These are phyloP conservation scores for Bertia moriformis DNA, from an alignment of 2,329 filamentous ascomycete genomes.

Conservation along the genomic window DNA sequence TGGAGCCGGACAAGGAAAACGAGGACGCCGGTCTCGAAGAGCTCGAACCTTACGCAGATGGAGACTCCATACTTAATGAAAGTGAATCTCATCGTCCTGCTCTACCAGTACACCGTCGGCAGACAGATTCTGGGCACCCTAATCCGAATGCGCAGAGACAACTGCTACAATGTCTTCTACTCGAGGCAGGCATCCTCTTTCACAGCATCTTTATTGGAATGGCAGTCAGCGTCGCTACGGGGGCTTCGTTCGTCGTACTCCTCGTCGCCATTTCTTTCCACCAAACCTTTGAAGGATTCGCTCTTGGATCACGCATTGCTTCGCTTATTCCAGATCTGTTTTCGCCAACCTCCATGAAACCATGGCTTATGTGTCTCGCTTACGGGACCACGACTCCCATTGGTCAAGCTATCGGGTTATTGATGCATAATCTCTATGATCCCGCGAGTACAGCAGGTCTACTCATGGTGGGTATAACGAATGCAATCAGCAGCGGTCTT, in stretches of 20 bases:
- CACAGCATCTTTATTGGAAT: slow-evolving; percentile 79
- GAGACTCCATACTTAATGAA: not conserved
- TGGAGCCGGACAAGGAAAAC: not conserved
- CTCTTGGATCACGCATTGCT: slow-evolving; percentile 71
- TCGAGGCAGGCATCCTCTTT: slow-evolving; percentile 74
- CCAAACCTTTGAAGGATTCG: slow-evolving; percentile 78
- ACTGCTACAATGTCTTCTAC: slow-evolving; percentile 62
- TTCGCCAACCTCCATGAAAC: slow-evolving; percentile 54
- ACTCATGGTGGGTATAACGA: slow-evolving; percentile 75
- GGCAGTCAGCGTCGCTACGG: slow-evolving; percentile 69
- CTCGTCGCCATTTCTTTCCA: slow-evolving; percentile 71
- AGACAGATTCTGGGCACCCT: slow-evolving; percentile 12
- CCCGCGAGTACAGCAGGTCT: slow-evolving; percentile 63
- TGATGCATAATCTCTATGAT: slow-evolving; percentile 67
- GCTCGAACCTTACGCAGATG: not conserved
- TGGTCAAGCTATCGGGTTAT: slow-evolving; percentile 68
- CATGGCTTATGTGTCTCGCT: slow-evolving; percentile 70
- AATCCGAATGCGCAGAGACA: slow-evolving; percentile 47
- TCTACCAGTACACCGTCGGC: slow-evolving; percentile 9
- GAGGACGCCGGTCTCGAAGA: not conserved
- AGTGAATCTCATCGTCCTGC: slow-evolving; percentile 2
- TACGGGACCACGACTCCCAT: slow-evolving; percentile 68
- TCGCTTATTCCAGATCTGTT: slow-evolving; percentile 51
- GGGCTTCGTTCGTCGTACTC: slow-evolving; percentile 66
- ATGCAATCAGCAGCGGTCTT: slow-evolving; percentile 68